These are phyloP conservation scores for Quercus wislizeni DNA, from an alignment of 306 rosid genomes.

Conservation along the genomic window DNA sequence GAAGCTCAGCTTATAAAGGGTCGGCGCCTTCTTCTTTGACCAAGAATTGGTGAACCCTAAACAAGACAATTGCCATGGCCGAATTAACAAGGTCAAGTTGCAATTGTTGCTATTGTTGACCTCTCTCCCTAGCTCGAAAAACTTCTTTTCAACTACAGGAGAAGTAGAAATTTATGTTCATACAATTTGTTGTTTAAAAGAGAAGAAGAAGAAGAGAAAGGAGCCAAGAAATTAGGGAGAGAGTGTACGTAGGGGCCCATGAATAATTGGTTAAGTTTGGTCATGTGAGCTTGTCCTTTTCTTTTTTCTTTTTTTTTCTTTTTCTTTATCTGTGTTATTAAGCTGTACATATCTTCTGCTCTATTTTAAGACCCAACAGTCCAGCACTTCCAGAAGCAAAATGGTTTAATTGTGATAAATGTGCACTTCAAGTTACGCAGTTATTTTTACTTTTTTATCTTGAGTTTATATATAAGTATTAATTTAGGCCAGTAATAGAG, in stretches of 20 bases:
- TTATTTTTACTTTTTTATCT: background rate
- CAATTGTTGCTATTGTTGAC: constrained; percentile 44
- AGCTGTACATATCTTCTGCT: constrained; percentile 22
- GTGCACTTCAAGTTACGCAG: background rate
- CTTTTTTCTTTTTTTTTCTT: background rate
- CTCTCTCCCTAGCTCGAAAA: background rate
- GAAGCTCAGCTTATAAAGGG: constrained; percentile 21
- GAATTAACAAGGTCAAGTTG: constrained; percentile 14
- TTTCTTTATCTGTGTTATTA: constrained; percentile 27
- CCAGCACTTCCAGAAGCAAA: background rate
- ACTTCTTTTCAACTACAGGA: background rate
- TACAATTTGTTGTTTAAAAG: background rate
- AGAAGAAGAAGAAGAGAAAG: background rate
- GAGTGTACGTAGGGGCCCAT: constrained; percentile 65
- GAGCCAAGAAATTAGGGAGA: background rate
- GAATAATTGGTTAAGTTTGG: constrained; percentile 41
- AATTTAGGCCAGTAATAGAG: constrained; percentile 19
- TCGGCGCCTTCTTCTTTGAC: constrained; percentile 72
- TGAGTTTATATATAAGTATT: background rate
- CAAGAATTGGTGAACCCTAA: constrained; percentile 53
- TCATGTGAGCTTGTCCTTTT: constrained; percentile 77
- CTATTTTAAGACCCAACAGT: constrained; percentile 18
- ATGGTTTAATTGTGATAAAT: background rate
- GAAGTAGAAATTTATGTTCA: background rate
- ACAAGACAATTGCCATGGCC: constrained; percentile 25